Evolutionary conservation across 257 asterid species (phyloP).

Genomic region (Nicotiana otophora): DNA sequence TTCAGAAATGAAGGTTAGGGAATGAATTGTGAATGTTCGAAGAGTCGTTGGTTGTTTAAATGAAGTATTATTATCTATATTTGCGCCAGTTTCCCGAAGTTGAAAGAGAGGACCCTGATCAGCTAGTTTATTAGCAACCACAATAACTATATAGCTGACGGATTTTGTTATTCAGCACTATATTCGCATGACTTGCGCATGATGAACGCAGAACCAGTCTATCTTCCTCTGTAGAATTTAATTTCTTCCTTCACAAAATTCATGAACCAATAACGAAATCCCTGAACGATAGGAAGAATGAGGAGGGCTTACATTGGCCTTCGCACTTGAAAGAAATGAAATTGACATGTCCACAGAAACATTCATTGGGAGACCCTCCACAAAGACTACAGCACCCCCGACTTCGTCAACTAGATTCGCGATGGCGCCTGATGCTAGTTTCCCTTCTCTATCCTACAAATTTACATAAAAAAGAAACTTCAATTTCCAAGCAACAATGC

Average conservation of each 20-base stretch:
- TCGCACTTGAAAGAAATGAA: conserved; percentile 54
- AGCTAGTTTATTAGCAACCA: background rate
- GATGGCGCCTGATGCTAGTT: conserved; percentile 57
- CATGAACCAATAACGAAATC: background rate
- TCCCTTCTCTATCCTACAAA: conserved; percentile 51
- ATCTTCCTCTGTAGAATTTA: background rate
- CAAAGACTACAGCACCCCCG: conserved; percentile 58
- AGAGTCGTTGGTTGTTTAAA: background rate
- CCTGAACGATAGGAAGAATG: background rate
- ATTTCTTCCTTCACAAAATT: background rate
- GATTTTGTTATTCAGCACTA: background rate
- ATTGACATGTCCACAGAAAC: conserved; percentile 81
- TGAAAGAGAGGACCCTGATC: background rate
- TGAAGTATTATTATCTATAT: background rate
- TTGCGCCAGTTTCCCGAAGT: background rate
- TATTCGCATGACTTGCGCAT: background rate
- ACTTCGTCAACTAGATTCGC: conserved; percentile 56
- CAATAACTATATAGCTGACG: background rate
- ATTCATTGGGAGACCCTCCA: conserved; percentile 44
- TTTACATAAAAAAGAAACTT: background rate
- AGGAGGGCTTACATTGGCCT: conserved; percentile 42
- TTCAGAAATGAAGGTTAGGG: background rate
- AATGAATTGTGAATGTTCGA: background rate
- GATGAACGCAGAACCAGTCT: background rate
- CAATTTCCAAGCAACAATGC: background rate